These are phyloP conservation scores for Geotrichum bryndzae DNA, from an alignment of 1,139 yeast genomes.

Conservation along the genomic window DNA sequence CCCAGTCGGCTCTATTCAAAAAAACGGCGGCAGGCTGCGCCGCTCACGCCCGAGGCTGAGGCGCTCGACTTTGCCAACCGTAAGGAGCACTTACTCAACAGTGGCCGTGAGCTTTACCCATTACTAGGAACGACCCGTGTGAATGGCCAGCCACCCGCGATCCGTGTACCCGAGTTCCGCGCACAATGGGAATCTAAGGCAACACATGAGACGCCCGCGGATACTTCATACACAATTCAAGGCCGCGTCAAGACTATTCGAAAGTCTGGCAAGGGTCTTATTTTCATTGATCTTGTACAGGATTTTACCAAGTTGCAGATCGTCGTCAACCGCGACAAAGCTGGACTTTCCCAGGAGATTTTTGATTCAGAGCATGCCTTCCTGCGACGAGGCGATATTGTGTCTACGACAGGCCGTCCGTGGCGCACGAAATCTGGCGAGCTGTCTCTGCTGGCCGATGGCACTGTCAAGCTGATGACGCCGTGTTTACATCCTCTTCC, in stretches of 20 bases:
- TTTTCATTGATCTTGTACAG: constrained; percentile 61
- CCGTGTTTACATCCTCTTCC: constrained; percentile 75
- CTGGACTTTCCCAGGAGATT: constrained; percentile 35
- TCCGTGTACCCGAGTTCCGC: constrained; percentile 25
- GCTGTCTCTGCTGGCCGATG: constrained; percentile 58
- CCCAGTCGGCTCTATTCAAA: constrained; percentile 1
- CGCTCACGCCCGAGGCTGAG: constrained; percentile 27
- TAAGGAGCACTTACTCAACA: constrained; percentile 26
- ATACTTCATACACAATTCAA: constrained; percentile 34
- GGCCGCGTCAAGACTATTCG: constrained; percentile 58
- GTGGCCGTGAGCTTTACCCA: constrained; percentile 23
- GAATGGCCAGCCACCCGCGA: constrained; percentile 2
- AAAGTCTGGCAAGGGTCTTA: constrained; percentile 58
- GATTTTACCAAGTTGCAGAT: constrained; percentile 53
- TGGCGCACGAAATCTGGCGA: constrained; percentile 75
- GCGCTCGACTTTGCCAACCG: constrained; percentile 43
- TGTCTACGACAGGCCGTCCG: constrained; percentile 61
- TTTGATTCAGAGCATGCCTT: constrained; percentile 44
- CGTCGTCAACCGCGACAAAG: constrained; percentile 47
- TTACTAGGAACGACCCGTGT: constrained; percentile 17
- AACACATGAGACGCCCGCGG: constrained; percentile 15
- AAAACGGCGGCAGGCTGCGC: constrained; percentile 12
- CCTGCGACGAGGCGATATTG: constrained; percentile 65
- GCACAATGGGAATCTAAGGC: constrained; percentile 20
- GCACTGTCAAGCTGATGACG: constrained; percentile 48